Conservation (phyloP, 768 basidiomycete genomes). For the Obba rivulosa region DNA sequence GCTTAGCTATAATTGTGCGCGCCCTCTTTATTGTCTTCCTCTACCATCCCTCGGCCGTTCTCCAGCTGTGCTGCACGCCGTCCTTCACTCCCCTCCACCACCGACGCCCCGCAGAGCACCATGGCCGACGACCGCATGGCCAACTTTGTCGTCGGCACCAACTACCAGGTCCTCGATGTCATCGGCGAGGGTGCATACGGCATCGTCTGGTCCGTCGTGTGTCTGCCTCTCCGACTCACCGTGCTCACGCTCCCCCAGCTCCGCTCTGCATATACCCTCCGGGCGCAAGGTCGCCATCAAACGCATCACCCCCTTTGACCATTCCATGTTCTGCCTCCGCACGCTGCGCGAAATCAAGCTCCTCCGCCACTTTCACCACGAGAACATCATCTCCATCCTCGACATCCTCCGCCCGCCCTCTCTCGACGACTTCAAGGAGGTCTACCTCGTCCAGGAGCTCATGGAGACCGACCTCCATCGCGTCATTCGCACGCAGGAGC, state of each 20-base stretch:
- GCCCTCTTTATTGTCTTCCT: constrained; percentile 3
- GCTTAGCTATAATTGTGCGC: too few species aligned
- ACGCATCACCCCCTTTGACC: constrained; percentile 93
- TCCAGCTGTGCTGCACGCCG: background rate
- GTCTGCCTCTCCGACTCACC: background rate
- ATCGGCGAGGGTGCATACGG: constrained; percentile 97
- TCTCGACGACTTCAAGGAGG: constrained; percentile 80
- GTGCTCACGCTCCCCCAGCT: constrained; percentile 28
- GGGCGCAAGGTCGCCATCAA: constrained; percentile 95
- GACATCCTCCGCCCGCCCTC: constrained; percentile 81
- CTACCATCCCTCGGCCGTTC: background rate
- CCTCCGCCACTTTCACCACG: constrained; percentile 78
- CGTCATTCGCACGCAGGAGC: constrained; percentile 90
- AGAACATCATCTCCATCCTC: constrained; percentile 91
- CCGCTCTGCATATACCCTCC: constrained; percentile 82
- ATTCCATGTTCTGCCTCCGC: constrained; percentile 89
- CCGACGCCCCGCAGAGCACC: constrained; percentile 1
- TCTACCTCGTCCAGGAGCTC: constrained; percentile 69
- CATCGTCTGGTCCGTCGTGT: constrained; percentile 61
- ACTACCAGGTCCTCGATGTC: constrained; percentile 81
- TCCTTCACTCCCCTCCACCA: background rate
- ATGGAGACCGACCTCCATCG: constrained; percentile 97
- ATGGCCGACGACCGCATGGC: constrained; percentile 27
- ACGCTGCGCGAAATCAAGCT: constrained; percentile 96
- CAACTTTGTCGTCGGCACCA: constrained; percentile 44